A percentile compares a stretch with the other conserved stretches of the same genome.
These are phyloP conservation scores for Diplocarpon mali DNA, from an alignment of 2,329 filamentous ascomycete species.

Conservation along the genomic window DNA sequence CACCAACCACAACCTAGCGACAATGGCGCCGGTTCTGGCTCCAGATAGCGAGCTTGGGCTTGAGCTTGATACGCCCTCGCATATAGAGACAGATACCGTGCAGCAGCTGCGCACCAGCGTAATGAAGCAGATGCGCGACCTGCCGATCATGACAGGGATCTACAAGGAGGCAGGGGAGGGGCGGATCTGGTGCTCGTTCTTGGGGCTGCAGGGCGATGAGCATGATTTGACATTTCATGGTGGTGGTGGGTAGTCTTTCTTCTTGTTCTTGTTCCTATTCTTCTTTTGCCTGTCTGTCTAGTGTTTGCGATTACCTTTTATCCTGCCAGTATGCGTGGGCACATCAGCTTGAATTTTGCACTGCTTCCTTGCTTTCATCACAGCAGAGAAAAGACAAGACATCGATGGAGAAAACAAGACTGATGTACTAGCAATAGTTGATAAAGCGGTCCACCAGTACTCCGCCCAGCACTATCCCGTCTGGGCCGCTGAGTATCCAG, in stretches of 20 bases:
- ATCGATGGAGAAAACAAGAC: too few relatives aligned
- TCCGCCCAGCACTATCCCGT: conserved; percentile 45
- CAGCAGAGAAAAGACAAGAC: too few relatives aligned
- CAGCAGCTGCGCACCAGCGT: conserved; percentile 45
- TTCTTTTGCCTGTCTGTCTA: too few relatives aligned
- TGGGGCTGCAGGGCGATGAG: conserved; percentile 47
- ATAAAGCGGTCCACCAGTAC: conserved; percentile 50
- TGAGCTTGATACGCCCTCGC: conserved; percentile 13
- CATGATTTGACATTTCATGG: conserved; percentile 52
- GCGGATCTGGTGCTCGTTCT: conserved; percentile 14
- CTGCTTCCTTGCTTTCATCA: too few relatives aligned
- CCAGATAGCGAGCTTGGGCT: neutral
- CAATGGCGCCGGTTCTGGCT: conserved; percentile 11
- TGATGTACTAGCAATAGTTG: conserved; percentile 24
- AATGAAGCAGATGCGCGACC: conserved; percentile 42
- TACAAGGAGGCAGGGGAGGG: conserved; percentile 16
- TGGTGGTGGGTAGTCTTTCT: conserved; percentile 25
- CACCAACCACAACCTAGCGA: neutral
- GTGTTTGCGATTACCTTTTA: too few relatives aligned
- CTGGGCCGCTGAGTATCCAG: conserved; percentile 43
- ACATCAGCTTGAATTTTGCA: too few relatives aligned
- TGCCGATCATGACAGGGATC: conserved; percentile 44
- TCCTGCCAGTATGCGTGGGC: too few relatives aligned
- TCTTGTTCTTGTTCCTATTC: too few relatives aligned
- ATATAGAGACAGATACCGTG: conserved; percentile 27